Conservation (phyloP, 108 stramenopile species). For the Cyclotella atomus region DNA sequence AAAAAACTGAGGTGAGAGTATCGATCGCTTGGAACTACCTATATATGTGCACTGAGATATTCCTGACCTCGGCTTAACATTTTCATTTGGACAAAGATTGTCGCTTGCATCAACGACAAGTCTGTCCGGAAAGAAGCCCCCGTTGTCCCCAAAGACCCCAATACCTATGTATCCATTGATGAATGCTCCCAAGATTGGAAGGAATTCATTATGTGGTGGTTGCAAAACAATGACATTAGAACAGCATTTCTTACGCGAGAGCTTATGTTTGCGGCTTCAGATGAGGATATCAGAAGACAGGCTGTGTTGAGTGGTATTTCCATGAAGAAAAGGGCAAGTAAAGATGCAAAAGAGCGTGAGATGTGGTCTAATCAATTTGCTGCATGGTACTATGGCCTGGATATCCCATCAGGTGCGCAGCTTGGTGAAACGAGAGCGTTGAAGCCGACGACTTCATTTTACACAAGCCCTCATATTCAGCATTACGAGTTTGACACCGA, state of each 20-base stretch:
- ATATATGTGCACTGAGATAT: too few relatives aligned
- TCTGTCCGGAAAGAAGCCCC: neutral
- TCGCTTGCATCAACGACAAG: slow-evolving; percentile 18
- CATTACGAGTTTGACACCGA: neutral
- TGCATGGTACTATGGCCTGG: slow-evolving; percentile 11
- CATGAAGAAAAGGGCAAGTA: slow-evolving; percentile 5
- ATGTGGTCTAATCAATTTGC: neutral
- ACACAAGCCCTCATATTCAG: neutral
- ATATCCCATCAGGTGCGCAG: neutral
- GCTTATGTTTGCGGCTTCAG: neutral
- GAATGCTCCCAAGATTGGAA: slow-evolving; percentile 9
- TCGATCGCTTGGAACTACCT: too few relatives aligned
- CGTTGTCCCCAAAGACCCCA: neutral
- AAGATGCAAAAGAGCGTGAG: neutral
- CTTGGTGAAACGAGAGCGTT: neutral
- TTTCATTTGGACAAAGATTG: too few relatives aligned
- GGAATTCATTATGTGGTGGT: slow-evolving; percentile 16
- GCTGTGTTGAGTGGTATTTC: neutral
- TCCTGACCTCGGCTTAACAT: too few relatives aligned
- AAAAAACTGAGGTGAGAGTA: slow-evolving; percentile 13
- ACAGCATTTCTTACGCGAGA: slow-evolving; percentile 1
- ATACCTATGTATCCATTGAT: neutral
- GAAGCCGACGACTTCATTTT: neutral
- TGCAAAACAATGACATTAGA: neutral
- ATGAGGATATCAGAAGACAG: neutral